Conservation (phyloP, 202 grass and related monocot species). For the Musa balbisiana region DNA sequence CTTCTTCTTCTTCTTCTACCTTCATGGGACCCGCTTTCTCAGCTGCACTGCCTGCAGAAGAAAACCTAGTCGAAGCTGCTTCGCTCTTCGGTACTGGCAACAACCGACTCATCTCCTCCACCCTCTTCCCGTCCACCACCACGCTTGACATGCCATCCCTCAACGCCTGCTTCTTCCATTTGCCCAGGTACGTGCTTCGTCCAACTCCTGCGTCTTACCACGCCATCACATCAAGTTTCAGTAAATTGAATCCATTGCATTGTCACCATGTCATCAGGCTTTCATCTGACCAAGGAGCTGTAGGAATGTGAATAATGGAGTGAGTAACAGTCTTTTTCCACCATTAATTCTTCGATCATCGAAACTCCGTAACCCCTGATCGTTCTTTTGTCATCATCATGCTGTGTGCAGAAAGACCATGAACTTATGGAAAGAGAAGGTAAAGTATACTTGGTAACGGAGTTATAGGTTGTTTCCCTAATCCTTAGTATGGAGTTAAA, state of each 20-base stretch:
- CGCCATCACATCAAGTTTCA: neutral
- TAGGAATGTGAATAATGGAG: conserved; percentile 11
- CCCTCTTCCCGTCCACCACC: neutral
- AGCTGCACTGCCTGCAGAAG: neutral
- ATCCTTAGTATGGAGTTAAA: neutral
- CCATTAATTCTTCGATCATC: neutral
- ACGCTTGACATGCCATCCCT: conserved; percentile 3
- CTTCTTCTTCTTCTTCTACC: too few relatives aligned
- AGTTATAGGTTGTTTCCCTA: neutral
- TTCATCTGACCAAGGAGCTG: conserved; percentile 5
- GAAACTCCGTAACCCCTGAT: neutral
- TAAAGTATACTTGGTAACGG: neutral
- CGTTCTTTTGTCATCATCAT: neutral
- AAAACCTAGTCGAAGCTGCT: neutral
- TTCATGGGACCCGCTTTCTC: neutral
- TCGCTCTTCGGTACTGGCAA: neutral
- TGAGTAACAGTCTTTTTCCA: neutral
- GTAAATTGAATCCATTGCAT: neutral
- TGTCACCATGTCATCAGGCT: neutral
- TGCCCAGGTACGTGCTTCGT: conserved; percentile 1
- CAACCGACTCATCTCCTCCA: neutral
- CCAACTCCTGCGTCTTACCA: neutral
- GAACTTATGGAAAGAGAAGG: neutral
- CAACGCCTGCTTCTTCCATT: conserved; percentile 12
- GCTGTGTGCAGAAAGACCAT: neutral